These are phyloP conservation scores for Fraxinus angustifolia DNA, from an alignment of 305 asterid genomes.

Conservation along the genomic window DNA sequence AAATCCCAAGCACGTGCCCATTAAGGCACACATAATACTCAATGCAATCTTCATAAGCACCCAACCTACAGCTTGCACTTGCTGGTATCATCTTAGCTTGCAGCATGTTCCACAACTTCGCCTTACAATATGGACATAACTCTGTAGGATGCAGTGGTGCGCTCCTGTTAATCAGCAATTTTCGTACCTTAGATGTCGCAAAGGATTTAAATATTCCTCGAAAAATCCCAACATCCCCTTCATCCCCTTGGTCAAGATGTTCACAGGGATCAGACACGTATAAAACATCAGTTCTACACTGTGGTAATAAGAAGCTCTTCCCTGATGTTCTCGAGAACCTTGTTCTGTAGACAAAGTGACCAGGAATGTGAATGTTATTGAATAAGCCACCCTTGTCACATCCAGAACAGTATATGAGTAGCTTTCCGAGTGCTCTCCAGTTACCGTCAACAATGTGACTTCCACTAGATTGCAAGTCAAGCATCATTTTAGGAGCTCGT, in stretches of 20 bases:
- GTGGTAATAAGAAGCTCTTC: slow-evolving; percentile 83
- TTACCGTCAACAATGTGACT: slow-evolving; percentile 86
- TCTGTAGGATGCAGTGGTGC: slow-evolving; percentile 79
- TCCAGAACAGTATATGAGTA: slow-evolving; percentile 82
- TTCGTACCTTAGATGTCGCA: slow-evolving; percentile 64
- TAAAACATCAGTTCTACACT: slow-evolving; percentile 77
- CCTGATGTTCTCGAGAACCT: slow-evolving; percentile 95
- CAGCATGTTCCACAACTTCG: slow-evolving; percentile 91
- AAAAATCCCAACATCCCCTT: slow-evolving; percentile 91
- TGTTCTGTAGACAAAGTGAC: slow-evolving; percentile 82
- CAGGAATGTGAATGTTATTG: slow-evolving; percentile 60
- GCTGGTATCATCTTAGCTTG: slow-evolving; percentile 81
- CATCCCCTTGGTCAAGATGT: slow-evolving; percentile 97
- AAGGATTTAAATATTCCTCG: slow-evolving; percentile 90
- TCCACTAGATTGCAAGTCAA: slow-evolving; percentile 82
- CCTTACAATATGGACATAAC: slow-evolving; percentile 92
- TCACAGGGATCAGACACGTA: slow-evolving; percentile 97
- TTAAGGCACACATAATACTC: slow-evolving; percentile 91
- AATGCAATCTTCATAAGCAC: slow-evolving; percentile 88
- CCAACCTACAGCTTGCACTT: slow-evolving; percentile 90
- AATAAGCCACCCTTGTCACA: slow-evolving; percentile 72
- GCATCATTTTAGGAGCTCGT: slow-evolving; percentile 95
- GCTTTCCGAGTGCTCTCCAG: slow-evolving; percentile 96
- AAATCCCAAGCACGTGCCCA: slow-evolving; percentile 85
- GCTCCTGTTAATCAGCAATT: slow-evolving; percentile 56